Percentiles rank a stretch among this genome's conserved stretches.
phyloP scores from a whole-genome alignment of 305 asterid genomes.

The Fraxinus ornus region DNA sequence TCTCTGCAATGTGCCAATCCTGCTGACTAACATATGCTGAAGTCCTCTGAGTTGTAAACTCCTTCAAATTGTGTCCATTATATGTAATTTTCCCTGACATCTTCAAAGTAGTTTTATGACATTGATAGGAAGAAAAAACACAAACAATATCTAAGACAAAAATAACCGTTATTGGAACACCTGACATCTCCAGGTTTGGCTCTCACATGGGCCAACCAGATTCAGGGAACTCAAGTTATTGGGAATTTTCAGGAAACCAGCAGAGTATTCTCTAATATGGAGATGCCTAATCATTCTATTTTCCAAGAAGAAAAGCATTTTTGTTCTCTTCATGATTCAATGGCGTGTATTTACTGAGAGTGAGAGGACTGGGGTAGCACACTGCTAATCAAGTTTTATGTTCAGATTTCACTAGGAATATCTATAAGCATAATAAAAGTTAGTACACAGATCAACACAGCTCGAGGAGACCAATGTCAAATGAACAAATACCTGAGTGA shows the following conservation, averaged over 20 bases:
- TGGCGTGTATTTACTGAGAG: background rate
- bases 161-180: background rate
- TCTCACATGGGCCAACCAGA: background rate
- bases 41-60: constrained; percentile 74
- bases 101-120: constrained; percentile 49
- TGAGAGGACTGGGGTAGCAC: background rate
- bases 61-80: constrained; percentile 63
- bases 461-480: background rate
- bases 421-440: background rate
- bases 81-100: constrained; percentile 66
- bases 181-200: background rate
- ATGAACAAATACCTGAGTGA: background rate
- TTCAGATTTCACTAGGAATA: background rate
- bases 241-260: background rate
- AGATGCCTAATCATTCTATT: background rate
- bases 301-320: constrained; percentile 1
- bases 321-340: background rate
- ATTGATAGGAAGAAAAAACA: constrained; percentile 27
- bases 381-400: background rate
- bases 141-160: constrained; percentile 15
- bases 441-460: background rate
- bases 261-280: background rate
- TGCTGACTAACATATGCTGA: constrained; percentile 72
- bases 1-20: constrained; percentile 75
- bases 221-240: background rate